Conservation (phyloP, 179 eudicot species). For the Drosera spatulata region DNA sequence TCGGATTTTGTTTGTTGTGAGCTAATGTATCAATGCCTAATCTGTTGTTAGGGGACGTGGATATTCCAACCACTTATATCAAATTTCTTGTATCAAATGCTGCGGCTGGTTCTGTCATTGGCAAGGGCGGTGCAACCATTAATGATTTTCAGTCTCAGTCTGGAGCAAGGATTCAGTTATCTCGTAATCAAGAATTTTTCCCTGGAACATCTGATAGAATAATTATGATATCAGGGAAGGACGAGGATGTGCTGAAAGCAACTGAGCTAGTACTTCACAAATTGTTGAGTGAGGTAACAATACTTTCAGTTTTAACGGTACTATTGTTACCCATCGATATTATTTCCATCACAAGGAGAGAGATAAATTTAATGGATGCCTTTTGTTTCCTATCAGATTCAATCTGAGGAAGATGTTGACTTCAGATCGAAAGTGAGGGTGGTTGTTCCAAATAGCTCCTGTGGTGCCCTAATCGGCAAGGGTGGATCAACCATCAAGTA, state of each 20-base stretch:
- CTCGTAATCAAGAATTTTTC: conserved; percentile 84
- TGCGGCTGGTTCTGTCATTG: conserved; percentile 94
- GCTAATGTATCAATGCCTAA: background rate
- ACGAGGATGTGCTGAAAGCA: conserved; percentile 66
- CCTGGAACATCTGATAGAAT: conserved; percentile 95
- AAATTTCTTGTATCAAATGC: conserved; percentile 94
- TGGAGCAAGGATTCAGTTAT: conserved; percentile 88
- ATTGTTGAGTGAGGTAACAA: conserved; percentile 60
- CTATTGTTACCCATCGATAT: background rate
- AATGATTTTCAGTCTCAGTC: conserved; percentile 81
- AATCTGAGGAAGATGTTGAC: conserved; percentile 48
- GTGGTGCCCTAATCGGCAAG: conserved; percentile 97
- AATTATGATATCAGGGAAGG: conserved; percentile 74
- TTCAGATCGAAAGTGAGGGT: conserved; percentile 61
- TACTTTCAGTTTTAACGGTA: conserved; percentile 7
- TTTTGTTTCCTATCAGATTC: conserved; percentile 33
- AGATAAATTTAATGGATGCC: conserved; percentile 4
- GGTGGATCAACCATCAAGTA: conserved; percentile 90
- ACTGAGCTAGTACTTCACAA: conserved; percentile 78
- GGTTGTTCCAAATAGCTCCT: conserved; percentile 83
- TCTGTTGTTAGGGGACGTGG: conserved; percentile 35
- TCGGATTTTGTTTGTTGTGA: background rate
- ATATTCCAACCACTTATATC: conserved; percentile 40
- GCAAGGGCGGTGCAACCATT: conserved; percentile 88
- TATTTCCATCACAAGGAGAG: background rate